Conservation (phyloP, 2,329 filamentous ascomycete genomes). For the Fusarium azukiicola region DNA sequence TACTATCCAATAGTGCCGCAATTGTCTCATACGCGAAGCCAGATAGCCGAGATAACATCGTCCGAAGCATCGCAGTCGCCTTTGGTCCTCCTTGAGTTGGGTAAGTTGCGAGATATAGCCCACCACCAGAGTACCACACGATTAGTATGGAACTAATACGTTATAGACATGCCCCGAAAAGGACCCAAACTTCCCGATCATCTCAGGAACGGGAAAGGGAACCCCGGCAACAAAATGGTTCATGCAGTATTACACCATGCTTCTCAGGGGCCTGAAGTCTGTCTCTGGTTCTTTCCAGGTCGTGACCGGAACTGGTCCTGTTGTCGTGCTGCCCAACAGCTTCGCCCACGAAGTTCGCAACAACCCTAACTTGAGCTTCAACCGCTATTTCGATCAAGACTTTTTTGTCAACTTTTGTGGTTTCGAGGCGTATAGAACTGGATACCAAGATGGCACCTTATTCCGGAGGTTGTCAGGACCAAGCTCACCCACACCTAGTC, state of each 20-base stretch:
- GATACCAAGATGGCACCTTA: constrained; percentile 12
- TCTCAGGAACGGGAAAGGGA: constrained; percentile 10
- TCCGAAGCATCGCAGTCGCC: not conserved
- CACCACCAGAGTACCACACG: not conserved
- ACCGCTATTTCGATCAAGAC: constrained; percentile 27
- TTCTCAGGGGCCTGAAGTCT: not conserved
- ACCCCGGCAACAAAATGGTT: constrained; percentile 5
- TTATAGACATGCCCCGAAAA: constrained; percentile 15
- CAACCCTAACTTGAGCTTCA: constrained; percentile 28
- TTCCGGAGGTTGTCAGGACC: not conserved
- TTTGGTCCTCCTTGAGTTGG: not conserved
- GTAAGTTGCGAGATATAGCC: not conserved
- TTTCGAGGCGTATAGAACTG: constrained; percentile 25
- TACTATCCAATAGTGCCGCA: not conserved
- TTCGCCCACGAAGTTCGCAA: constrained; percentile 15
- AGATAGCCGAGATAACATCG: not conserved
- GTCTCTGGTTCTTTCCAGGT: constrained; percentile 2
- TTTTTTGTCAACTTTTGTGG: constrained; percentile 29
- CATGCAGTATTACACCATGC: not conserved
- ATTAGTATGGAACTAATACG: constrained; percentile 11
- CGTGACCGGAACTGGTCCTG: not conserved
- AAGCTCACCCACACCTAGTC: constrained; percentile 18
- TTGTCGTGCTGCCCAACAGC: not conserved
- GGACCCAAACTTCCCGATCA: constrained; percentile 11
- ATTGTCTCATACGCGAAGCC: not conserved